Conservation (phyloP, 441 rosid species). For the Pelargonium fulgidum region DNA sequence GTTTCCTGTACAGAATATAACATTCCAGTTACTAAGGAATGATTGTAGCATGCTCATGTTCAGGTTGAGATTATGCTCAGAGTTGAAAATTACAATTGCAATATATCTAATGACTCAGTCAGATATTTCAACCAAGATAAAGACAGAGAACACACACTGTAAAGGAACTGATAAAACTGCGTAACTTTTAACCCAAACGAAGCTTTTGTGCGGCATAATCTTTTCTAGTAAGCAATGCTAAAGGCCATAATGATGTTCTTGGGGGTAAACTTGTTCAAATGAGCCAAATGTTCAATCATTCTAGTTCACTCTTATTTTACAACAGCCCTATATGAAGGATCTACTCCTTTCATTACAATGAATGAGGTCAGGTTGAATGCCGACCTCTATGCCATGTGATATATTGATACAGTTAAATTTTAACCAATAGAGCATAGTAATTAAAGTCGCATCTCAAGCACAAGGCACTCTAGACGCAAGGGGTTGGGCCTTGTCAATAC, state of each 20-base stretch:
- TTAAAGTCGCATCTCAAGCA: no score
- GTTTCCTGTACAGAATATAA: constrained; percentile 48
- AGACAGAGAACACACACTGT: neutral
- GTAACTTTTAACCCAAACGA: neutral
- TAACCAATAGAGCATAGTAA: no score
- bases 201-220: neutral
- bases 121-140: neutral
- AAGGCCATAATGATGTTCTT: neutral
- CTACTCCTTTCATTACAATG: no score
- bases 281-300: no score
- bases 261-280: neutral
- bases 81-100: neutral
- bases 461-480: no score
- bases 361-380: no score
- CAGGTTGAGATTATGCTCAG: neutral
- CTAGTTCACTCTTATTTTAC: no score
- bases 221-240: neutral
- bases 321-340: no score
- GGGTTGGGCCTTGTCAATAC: no score
- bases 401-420: no score
- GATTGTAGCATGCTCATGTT: neutral
- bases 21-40: neutral
- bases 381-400: no score
- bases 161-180: neutral
- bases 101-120: neutral